Evolutionary conservation across 2,329 filamentous ascomycete genomes (phyloP).

Genomic region (Hymenoscyphus repandus): DNA sequence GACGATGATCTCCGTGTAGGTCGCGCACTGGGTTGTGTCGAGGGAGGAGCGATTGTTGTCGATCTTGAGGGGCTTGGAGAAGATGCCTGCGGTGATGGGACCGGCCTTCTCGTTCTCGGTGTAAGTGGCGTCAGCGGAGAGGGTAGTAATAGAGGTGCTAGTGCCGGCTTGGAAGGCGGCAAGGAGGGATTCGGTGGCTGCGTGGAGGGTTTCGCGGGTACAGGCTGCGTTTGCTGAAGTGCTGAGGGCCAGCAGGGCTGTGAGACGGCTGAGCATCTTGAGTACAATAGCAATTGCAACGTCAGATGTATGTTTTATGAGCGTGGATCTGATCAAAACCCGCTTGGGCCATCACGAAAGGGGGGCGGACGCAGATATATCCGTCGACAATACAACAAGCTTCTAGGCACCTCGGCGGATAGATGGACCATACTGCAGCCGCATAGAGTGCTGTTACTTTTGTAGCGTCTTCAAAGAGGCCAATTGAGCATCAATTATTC

Average conservation of each 20-base stretch:
- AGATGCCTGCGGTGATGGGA: slow-evolving; percentile 3
- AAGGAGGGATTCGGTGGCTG: slow-evolving; percentile 9
- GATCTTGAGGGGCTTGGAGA: slow-evolving; percentile 7
- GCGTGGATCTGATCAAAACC: neutral
- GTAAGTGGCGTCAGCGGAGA: slow-evolving; percentile 6
- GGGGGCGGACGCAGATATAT: too few relatives aligned
- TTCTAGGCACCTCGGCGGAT: neutral
- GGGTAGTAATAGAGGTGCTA: neutral
- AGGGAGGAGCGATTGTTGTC: slow-evolving; percentile 11
- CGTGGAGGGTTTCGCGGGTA: slow-evolving; percentile 8
- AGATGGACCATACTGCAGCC: neutral
- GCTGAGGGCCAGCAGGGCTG: neutral
- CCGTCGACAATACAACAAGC: neutral
- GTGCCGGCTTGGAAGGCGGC: slow-evolving; percentile 3
- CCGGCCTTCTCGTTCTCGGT: slow-evolving; percentile 8
- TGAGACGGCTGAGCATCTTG: neutral
- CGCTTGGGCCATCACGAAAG: too few relatives aligned
- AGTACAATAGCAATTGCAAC: neutral
- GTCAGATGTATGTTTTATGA: neutral
- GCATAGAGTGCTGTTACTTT: neutral
- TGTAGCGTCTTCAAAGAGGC: neutral
- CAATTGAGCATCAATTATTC: slow-evolving; percentile 1
- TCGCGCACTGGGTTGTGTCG: slow-evolving; percentile 12
- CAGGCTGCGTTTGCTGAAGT: slow-evolving; percentile 7
- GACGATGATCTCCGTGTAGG: slow-evolving; percentile 12